Percentiles rank a stretch among this genome's conserved stretches.
Conservation (phyloP, 768 basidiomycete species). For the Rubroboletus satanas region DNA sequence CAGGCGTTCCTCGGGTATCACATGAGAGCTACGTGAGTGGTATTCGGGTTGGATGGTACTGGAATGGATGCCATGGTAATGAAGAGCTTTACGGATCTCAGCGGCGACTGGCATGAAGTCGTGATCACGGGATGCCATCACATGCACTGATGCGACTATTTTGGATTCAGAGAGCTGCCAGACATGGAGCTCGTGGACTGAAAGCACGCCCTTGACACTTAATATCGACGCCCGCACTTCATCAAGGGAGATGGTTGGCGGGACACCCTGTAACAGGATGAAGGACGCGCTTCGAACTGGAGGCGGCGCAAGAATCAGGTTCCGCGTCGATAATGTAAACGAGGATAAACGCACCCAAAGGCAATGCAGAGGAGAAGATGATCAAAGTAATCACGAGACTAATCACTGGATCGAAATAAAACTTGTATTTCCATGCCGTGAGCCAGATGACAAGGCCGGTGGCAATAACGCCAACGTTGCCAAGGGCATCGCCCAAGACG, state of each 20-base stretch:
- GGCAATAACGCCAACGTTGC: conserved; percentile 96
- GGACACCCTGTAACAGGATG: conserved; percentile 93
- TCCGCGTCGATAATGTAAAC: background rate
- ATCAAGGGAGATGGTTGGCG: conserved; percentile 84
- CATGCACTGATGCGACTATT: conserved; percentile 93
- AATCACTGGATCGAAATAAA: conserved; percentile 91
- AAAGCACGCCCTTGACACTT: conserved; percentile 74
- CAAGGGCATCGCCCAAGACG: conserved; percentile 94
- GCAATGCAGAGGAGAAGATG: conserved; percentile 93
- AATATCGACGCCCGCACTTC: conserved; percentile 80
- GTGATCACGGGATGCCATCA: conserved; percentile 71
- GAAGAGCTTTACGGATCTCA: conserved; percentile 79
- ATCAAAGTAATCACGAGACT: conserved; percentile 92
- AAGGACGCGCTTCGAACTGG: conserved; percentile 86
- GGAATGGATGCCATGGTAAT: conserved; percentile 90
- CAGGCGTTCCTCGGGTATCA: conserved; percentile 43
- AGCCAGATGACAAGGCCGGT: conserved; percentile 95
- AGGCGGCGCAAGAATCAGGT: conserved; percentile 12
- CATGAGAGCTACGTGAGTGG: conserved; percentile 33
- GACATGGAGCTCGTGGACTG: conserved; percentile 90
- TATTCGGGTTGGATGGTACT: conserved; percentile 95
- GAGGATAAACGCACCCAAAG: conserved; percentile 57
- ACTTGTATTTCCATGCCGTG: conserved; percentile 77
- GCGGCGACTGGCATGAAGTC: conserved; percentile 92
- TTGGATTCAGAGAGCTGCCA: conserved; percentile 98